phyloP scores from a whole-genome alignment of 768 basidiomycete species.

The Macrolepiota dolichaula region DNA sequence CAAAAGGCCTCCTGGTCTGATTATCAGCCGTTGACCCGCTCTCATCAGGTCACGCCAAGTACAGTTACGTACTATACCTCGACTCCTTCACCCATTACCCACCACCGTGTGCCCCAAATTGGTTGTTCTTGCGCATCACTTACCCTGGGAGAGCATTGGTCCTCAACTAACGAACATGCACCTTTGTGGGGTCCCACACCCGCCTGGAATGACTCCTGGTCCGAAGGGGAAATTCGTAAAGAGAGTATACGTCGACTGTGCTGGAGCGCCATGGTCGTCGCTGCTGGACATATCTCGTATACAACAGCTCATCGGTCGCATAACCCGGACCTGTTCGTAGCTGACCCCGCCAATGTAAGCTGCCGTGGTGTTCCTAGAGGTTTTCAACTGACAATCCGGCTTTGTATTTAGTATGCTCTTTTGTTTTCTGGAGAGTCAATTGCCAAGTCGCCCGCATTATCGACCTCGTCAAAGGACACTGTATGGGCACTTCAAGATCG shows the following conservation, averaged over 20 bases:
- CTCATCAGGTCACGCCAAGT: neutral
- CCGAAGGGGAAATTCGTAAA: slow-evolving; percentile 62
- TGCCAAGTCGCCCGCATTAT: slow-evolving; percentile 27
- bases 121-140: slow-evolving; percentile 47
- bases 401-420: slow-evolving; percentile 52
- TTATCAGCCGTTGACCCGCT: slow-evolving; percentile 13
- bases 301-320: slow-evolving; percentile 38
- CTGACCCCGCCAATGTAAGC: slow-evolving; percentile 66
- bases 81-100: slow-evolving; percentile 6
- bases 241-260: slow-evolving; percentile 72
- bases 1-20: slow-evolving; percentile 16
- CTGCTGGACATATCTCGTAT: slow-evolving; percentile 64
- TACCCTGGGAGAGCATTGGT: slow-evolving; percentile 51
- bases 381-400: slow-evolving; percentile 5
- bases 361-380: neutral
- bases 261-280: slow-evolving; percentile 66
- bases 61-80: slow-evolving; percentile 3
- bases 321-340: slow-evolving; percentile 49
- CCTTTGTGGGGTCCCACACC: slow-evolving; percentile 66
- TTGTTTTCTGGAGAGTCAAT: slow-evolving; percentile 74
- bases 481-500: slow-evolving; percentile 76
- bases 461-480: slow-evolving; percentile 53
- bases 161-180: slow-evolving; percentile 45
- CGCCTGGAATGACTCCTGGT: slow-evolving; percentile 57
- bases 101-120: slow-evolving; percentile 13